Conservation (phyloP, 1,284 basidiomycete genomes). For the Ustilago lituana region DNA sequence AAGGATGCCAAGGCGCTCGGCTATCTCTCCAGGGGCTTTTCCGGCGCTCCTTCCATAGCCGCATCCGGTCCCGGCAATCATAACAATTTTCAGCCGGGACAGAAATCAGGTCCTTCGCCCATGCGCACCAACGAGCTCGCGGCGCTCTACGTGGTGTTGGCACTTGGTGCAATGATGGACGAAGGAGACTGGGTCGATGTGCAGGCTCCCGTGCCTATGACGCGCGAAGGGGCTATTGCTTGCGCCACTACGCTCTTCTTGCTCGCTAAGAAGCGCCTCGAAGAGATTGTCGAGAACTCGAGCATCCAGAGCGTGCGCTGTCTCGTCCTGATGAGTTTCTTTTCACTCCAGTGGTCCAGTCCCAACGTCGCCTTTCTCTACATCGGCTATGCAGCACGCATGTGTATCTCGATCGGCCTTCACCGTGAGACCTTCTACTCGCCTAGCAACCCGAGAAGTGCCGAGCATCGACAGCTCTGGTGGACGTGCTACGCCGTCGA, state of each 20-base stretch:
- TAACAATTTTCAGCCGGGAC: conserved; percentile 5
- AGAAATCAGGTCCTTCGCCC: conserved; percentile 10
- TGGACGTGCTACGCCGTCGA: conserved; percentile 50
- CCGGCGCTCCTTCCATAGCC: conserved; percentile 29
- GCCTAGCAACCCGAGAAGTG: conserved; percentile 27
- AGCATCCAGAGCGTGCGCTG: conserved; percentile 47
- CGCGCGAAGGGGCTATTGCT: conserved; percentile 36
- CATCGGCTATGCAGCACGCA: conserved; percentile 45
- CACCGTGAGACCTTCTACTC: conserved; percentile 47
- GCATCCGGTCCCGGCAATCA: conserved; percentile 22
- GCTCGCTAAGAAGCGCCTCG: conserved; percentile 42
- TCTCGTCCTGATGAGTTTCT: conserved; percentile 49
- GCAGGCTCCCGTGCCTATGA: conserved; percentile 36
- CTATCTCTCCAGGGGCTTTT: conserved; percentile 44
- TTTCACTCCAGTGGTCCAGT: conserved; percentile 46
- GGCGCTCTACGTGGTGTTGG: conserved; percentile 41
- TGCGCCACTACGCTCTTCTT: conserved; percentile 43
- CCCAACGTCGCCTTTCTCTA: conserved; percentile 53
- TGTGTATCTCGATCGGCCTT: conserved; percentile 50
- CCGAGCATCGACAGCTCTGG: conserved; percentile 41
- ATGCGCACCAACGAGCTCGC: conserved; percentile 50
- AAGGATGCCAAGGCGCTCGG: conserved; percentile 44
- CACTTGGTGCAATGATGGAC: conserved; percentile 44
- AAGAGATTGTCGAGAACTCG: conserved; percentile 50
- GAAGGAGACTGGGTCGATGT: conserved; percentile 48